Conservation (phyloP, 306 rosid genomes). For the Mimosa pudica region DNA sequence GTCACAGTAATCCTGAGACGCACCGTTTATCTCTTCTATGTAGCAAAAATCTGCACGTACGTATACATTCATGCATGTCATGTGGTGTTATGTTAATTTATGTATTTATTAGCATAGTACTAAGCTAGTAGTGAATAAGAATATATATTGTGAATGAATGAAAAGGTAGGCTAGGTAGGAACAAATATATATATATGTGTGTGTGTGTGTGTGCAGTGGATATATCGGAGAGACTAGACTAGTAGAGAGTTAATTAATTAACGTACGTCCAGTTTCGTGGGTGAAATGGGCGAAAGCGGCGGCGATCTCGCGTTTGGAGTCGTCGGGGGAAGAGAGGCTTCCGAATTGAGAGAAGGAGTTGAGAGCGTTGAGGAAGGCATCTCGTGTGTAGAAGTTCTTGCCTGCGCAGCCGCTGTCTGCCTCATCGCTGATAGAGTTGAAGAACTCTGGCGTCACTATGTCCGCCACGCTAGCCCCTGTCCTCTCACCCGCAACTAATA, state of each 20-base stretch:
- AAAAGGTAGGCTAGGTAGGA: too few relatives aligned
- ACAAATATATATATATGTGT: too few relatives aligned
- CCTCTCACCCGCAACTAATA: not conserved
- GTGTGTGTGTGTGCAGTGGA: too few relatives aligned
- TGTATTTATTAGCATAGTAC: too few relatives aligned
- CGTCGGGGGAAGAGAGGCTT: conserved; percentile 40
- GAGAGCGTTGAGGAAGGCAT: conserved; percentile 56
- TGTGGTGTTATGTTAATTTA: not conserved
- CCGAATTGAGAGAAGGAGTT: conserved; percentile 55
- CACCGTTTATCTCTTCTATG: conserved; percentile 84
- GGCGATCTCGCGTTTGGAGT: conserved; percentile 76
- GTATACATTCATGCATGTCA: not conserved
- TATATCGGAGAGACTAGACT: too few relatives aligned
- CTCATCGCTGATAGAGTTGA: conserved; percentile 51
- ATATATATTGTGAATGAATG: too few relatives aligned
- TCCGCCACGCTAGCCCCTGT: conserved; percentile 40
- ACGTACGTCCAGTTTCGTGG: conserved; percentile 81
- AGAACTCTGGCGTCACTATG: conserved; percentile 55
- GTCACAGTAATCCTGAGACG: conserved; percentile 78
- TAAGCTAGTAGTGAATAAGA: too few relatives aligned
- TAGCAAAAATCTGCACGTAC: conserved; percentile 43
- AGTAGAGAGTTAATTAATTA: too few relatives aligned
- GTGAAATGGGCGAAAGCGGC: conserved; percentile 85
- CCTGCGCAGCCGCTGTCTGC: conserved; percentile 62
- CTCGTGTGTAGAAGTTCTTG: conserved; percentile 58